Percentiles rank a stretch among this genome's conserved stretches.
These are phyloP conservation scores for Boletellus emodensis DNA, from an alignment of 768 basidiomycete genomes.

Conservation along the genomic window DNA sequence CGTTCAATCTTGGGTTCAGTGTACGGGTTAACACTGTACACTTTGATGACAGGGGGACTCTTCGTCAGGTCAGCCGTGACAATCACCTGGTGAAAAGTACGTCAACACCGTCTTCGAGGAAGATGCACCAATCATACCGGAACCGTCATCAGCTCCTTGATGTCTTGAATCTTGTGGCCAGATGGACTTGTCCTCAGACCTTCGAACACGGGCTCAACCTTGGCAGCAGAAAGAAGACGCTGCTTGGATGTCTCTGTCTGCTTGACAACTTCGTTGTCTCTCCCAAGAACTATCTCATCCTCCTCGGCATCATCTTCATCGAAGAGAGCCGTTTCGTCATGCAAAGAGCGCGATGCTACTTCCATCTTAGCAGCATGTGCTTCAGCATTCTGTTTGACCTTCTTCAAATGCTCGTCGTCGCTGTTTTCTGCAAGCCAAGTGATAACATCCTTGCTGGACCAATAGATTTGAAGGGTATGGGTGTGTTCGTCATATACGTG, in stretches of 20 bases:
- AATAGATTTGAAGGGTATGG: conserved; percentile 91
- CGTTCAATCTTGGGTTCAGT: conserved; percentile 46
- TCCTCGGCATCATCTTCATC: conserved; percentile 82
- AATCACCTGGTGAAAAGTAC: conserved; percentile 59
- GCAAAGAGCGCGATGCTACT: conserved; percentile 76
- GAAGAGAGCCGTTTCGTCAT: conserved; percentile 85
- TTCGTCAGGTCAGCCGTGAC: conserved; percentile 93
- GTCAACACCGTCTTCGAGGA: conserved; percentile 3
- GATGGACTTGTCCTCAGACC: conserved; percentile 66
- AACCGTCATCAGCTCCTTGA: conserved; percentile 88
- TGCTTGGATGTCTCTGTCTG: conserved; percentile 70
- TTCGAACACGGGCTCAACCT: conserved; percentile 76
- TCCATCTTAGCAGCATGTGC: conserved; percentile 91
- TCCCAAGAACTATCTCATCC: conserved; percentile 77
- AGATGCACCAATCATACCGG: conserved; percentile 54
- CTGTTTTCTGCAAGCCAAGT: conserved; percentile 93
- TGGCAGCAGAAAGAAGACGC: conserved; percentile 69
- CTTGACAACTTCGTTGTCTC: conserved; percentile 39
- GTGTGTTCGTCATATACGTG: conserved; percentile 95
- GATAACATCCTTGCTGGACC: conserved; percentile 93
- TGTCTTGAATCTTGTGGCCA: conserved; percentile 95
- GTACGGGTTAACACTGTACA: conserved; percentile 93
- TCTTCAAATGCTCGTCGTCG: conserved; percentile 93
- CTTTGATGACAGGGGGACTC: conserved; percentile 95
- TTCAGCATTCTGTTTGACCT: conserved; percentile 90